A percentile compares a stretch with the other conserved stretches of the same genome.
phyloP scores from a whole-genome alignment of 148 eudicot species.

The Selenicereus undatus region DNA sequence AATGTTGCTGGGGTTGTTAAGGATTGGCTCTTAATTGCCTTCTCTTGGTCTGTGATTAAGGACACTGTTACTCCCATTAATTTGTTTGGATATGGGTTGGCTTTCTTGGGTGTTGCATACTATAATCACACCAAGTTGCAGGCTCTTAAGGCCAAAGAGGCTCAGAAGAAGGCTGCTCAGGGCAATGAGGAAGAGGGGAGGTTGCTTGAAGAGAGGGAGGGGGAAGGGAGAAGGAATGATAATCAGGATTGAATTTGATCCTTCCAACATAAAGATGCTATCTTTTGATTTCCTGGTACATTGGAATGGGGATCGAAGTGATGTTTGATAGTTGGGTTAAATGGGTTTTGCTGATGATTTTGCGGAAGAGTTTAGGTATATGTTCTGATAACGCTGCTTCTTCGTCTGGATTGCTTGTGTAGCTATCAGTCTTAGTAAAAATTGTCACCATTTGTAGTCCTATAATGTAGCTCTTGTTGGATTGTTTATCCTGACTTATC shows the following conservation, averaged over 20 bases:
- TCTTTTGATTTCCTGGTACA: not conserved
- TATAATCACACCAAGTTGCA: slow-evolving; percentile 64
- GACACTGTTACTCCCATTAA: slow-evolving; percentile 64
- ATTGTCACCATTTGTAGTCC: slow-evolving; percentile 19
- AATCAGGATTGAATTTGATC: slow-evolving; percentile 26
- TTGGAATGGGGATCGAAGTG: not conserved
- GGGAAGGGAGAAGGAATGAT: slow-evolving; percentile 39
- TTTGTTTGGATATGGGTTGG: slow-evolving; percentile 56
- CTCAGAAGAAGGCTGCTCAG: slow-evolving; percentile 46
- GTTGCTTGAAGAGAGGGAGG: slow-evolving; percentile 50
- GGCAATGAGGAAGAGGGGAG: slow-evolving; percentile 48
- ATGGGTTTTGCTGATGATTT: slow-evolving; percentile 22
- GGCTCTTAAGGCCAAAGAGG: slow-evolving; percentile 59
- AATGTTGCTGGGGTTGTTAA: slow-evolving; percentile 81
- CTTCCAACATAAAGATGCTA: not conserved
- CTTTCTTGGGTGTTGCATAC: slow-evolving; percentile 61
- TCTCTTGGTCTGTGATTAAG: slow-evolving; percentile 78
- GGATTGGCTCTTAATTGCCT: slow-evolving; percentile 77
- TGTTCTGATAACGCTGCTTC: slow-evolving; percentile 23
- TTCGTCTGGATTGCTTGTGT: slow-evolving; percentile 17
- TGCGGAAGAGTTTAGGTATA: slow-evolving; percentile 12
- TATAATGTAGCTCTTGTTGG: slow-evolving; percentile 12
- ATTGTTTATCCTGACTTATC: not conserved
- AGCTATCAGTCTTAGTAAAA: slow-evolving; percentile 19
- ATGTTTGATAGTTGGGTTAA: slow-evolving; percentile 11